These are phyloP conservation scores for Ganoderma leucocontextum DNA, from an alignment of 1,284 basidiomycete species.

Conservation along the genomic window DNA sequence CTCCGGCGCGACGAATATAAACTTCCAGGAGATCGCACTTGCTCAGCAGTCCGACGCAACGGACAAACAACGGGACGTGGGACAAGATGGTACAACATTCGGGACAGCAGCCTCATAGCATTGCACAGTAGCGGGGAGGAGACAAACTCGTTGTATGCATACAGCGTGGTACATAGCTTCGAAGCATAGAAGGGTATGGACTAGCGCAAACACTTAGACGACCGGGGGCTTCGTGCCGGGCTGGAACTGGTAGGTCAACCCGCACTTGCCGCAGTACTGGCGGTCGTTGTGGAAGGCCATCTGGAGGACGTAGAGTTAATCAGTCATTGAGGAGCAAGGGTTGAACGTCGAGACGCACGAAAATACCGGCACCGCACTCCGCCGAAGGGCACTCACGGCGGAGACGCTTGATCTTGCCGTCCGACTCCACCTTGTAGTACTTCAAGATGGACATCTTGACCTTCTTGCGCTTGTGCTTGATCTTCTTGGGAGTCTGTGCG, in stretches of 20 bases:
- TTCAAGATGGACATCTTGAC: slow-evolving; percentile 99
- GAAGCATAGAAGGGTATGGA: slow-evolving; percentile 27
- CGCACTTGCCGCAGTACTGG: slow-evolving; percentile 96
- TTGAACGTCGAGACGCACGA: slow-evolving; percentile 62
- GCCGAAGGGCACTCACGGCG: slow-evolving; percentile 94
- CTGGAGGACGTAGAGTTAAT: slow-evolving; percentile 45
- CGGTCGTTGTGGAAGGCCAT: slow-evolving; percentile 97
- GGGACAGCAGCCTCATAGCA: slow-evolving; percentile 26
- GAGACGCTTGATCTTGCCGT: slow-evolving; percentile 99
- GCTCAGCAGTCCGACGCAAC: neutral
- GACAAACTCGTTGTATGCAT: slow-evolving; percentile 34
- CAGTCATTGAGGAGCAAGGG: neutral
- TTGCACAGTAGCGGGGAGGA: slow-evolving; percentile 23
- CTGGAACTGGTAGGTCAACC: slow-evolving; percentile 90
- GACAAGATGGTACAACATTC: neutral
- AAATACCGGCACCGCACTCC: slow-evolving; percentile 95
- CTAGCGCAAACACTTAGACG: slow-evolving; percentile 50
- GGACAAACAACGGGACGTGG: neutral
- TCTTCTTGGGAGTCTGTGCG: slow-evolving; percentile 97
- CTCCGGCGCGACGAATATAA: neutral
- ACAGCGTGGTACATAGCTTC: slow-evolving; percentile 32
- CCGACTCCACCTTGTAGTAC: slow-evolving; percentile 99
- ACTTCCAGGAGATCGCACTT: neutral
- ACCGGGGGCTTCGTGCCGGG: slow-evolving; percentile 80
- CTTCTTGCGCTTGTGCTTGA: slow-evolving; percentile 99